phyloP scores from a whole-genome alignment of 2,329 filamentous ascomycete genomes.

The Juglanconis juglandina region DNA sequence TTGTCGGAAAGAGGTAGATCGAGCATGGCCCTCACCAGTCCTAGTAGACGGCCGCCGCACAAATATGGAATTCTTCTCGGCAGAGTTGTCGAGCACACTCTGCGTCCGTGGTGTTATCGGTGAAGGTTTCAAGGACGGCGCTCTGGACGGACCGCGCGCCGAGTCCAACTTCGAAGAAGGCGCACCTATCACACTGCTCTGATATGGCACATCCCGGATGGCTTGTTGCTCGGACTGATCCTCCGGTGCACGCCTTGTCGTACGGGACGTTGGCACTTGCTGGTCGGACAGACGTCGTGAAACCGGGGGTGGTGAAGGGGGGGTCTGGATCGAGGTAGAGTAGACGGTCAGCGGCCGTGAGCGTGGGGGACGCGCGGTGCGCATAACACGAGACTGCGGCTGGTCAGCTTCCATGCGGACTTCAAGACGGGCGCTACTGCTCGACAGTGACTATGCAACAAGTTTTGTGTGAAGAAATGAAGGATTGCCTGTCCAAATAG shows the following conservation, averaged over 20 bases:
- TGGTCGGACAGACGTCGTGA: slow-evolving; percentile 56
- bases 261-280: slow-evolving; percentile 42
- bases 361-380: slow-evolving; percentile 33
- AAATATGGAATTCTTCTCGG: slow-evolving; percentile 28
- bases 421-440: slow-evolving; percentile 18
- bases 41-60: slow-evolving; percentile 25
- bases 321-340: slow-evolving; percentile 39
- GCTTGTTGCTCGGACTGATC: slow-evolving; percentile 38
- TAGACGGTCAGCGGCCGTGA: slow-evolving; percentile 53
- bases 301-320: slow-evolving; percentile 48
- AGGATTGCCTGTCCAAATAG: slow-evolving; percentile 8
- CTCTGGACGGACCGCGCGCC: slow-evolving; percentile 30
- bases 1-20: slow-evolving; percentile 8
- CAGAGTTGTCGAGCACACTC: slow-evolving; percentile 41
- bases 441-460: slow-evolving; percentile 2
- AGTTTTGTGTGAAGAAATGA: slow-evolving; percentile 6
- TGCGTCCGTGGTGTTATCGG: slow-evolving; percentile 49
- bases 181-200: slow-evolving; percentile 41
- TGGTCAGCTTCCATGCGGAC: slow-evolving; percentile 23
- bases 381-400: slow-evolving; percentile 45
- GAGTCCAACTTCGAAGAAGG: slow-evolving; percentile 33
- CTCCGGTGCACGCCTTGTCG: slow-evolving; percentile 37
- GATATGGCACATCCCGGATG: slow-evolving; percentile 43
- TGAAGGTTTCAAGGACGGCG: slow-evolving; percentile 35
- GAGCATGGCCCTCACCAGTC: slow-evolving; percentile 13